phyloP scores from a whole-genome alignment of 73 alveolate genomes.

The Paramecium caudatum region DNA sequence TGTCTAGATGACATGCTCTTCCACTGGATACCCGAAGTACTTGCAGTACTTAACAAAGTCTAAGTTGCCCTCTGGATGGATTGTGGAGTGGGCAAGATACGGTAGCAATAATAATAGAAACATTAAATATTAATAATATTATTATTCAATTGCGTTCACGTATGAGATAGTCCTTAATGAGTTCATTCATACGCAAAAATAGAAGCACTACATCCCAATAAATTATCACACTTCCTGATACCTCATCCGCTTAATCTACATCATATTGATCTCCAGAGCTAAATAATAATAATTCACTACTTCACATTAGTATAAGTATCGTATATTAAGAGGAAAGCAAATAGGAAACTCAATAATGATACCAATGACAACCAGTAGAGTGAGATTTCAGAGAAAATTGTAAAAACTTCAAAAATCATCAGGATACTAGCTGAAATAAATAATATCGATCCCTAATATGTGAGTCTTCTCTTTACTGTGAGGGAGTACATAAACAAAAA shows the following conservation, averaged over 20 bases:
- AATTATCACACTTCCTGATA: conserved; percentile 16
- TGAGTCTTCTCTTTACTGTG: conserved; percentile 48
- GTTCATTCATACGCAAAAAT: conserved; percentile 33
- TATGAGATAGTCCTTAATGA: conserved; percentile 47
- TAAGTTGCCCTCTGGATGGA: conserved; percentile 74
- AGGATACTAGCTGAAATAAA: conserved; percentile 38
- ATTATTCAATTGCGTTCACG: conserved; percentile 62
- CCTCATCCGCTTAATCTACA: not conserved
- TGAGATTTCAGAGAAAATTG: conserved; percentile 31
- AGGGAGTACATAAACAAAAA: conserved; percentile 33
- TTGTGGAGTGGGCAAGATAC: conserved; percentile 30
- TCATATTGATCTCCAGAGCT: conserved; percentile 57
- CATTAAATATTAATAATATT: conserved; percentile 20
- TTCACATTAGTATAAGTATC: conserved; percentile 21
- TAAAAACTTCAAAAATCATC: conserved; percentile 17
- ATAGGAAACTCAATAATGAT: not conserved
- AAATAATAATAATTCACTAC: not conserved
- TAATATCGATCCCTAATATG: conserved; percentile 55
- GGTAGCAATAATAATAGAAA: conserved; percentile 42
- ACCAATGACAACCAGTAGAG: not conserved
- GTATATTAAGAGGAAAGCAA: conserved; percentile 14
- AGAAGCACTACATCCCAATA: conserved; percentile 49
- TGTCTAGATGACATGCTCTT: conserved; percentile 90
- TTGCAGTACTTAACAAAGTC: conserved; percentile 67
- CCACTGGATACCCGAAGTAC: conserved; percentile 82